A percentile compares a stretch with the other conserved stretches of the same genome.
Evolutionary conservation across 768 basidiomycete species (phyloP).

Genomic region (Rhizopogon rudus): DNA sequence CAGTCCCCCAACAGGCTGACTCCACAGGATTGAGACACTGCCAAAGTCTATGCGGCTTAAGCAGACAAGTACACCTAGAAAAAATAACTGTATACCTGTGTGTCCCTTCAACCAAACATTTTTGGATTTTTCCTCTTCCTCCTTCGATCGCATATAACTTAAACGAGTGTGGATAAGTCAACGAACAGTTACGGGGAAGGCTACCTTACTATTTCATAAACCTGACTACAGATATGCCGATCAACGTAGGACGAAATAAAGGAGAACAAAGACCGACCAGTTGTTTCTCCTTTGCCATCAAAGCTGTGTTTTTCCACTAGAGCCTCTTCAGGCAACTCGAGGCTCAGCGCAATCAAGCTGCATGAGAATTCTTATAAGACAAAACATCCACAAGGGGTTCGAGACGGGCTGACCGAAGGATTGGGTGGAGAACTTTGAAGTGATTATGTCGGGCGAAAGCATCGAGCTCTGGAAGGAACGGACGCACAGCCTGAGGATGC

Average conservation of each 20-base stretch:
- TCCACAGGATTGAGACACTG: slow-evolving; percentile 41
- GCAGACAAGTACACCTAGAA: neutral
- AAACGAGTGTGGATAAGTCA: neutral
- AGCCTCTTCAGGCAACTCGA: slow-evolving; percentile 42
- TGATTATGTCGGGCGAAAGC: slow-evolving; percentile 34
- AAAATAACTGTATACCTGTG: slow-evolving; percentile 26
- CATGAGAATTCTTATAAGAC: neutral
- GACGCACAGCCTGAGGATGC: slow-evolving; percentile 33
- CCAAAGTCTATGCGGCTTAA: slow-evolving; percentile 32
- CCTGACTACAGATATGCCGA: slow-evolving; percentile 24
- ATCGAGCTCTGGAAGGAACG: slow-evolving; percentile 31
- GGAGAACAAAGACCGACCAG: slow-evolving; percentile 18
- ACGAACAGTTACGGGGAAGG: too few species aligned
- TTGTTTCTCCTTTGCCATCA: slow-evolving; percentile 31
- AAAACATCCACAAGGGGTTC: neutral
- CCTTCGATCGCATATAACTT: slow-evolving; percentile 37
- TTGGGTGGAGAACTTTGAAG: slow-evolving; percentile 29
- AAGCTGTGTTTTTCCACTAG: slow-evolving; percentile 36
- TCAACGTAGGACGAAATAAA: neutral
- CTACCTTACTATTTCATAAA: slow-evolving; percentile 44
- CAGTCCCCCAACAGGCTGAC: slow-evolving; percentile 42
- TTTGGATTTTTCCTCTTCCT: slow-evolving; percentile 37
- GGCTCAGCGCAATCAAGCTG: slow-evolving; percentile 37
- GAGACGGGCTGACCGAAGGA: slow-evolving; percentile 26
- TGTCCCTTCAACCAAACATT: slow-evolving; percentile 50